phyloP scores from a whole-genome alignment of 495 filamentous ascomycete genomes.

The Aspergillus saccharolyticus region DNA sequence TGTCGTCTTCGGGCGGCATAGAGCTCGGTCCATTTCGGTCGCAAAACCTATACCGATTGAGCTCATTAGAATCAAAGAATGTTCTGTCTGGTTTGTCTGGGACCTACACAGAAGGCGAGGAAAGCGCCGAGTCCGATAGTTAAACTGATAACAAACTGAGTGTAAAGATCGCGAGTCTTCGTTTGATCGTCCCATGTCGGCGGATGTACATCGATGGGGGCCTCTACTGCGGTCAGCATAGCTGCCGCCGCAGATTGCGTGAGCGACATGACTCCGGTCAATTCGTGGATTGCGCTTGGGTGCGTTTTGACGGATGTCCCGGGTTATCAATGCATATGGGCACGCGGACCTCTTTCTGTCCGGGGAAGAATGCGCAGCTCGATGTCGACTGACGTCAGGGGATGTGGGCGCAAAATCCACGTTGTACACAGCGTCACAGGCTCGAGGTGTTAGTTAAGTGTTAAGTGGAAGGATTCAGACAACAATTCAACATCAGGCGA shows the following conservation, averaged over 20 bases:
- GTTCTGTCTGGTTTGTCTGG: not conserved
- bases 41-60: slow-evolving; percentile 51
- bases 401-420: slow-evolving; percentile 4
- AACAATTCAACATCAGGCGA: not conserved
- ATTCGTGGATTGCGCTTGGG: not conserved
- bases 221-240: slow-evolving; percentile 21
- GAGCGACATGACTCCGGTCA: slow-evolving; percentile 28
- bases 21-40: slow-evolving; percentile 86
- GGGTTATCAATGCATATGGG: slow-evolving; percentile 22
- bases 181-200: slow-evolving; percentile 34
- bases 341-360: slow-evolving; percentile 8
- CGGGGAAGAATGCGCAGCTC: slow-evolving; percentile 11
- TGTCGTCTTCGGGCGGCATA: slow-evolving; percentile 84
- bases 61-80: not conserved
- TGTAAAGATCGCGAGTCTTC: slow-evolving; percentile 47
- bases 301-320: slow-evolving; percentile 1
- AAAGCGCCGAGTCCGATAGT: slow-evolving; percentile 56
- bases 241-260: slow-evolving; percentile 27
- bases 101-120: slow-evolving; percentile 57
- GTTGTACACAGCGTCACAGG: slow-evolving; percentile 12
- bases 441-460: not conserved
- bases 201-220: slow-evolving; percentile 18
- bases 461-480: not conserved
- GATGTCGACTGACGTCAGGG: slow-evolving; percentile 31
- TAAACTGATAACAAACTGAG: slow-evolving; percentile 55